Conservation (phyloP, 257 asterid genomes). For the Solanum virginianum region DNA sequence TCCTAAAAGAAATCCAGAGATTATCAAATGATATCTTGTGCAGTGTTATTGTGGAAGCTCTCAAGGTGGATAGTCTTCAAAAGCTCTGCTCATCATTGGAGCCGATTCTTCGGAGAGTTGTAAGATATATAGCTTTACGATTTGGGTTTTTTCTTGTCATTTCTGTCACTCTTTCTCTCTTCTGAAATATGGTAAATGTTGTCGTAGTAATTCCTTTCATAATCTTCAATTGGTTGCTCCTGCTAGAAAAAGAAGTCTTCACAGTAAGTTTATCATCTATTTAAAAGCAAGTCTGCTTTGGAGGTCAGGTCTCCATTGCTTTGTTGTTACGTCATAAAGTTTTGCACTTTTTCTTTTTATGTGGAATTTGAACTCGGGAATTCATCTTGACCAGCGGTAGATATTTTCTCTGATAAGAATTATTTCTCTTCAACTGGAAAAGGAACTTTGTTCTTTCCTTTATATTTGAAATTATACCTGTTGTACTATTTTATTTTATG, state of each 20-base stretch:
- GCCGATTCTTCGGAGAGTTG: slow-evolving; percentile 97
- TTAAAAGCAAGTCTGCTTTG: neutral
- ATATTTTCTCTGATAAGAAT: neutral
- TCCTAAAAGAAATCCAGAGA: neutral
- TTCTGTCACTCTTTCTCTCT: neutral
- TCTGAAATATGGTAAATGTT: neutral
- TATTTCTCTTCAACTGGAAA: neutral
- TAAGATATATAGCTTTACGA: slow-evolving; percentile 20
- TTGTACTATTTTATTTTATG: neutral
- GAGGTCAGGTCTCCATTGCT: neutral
- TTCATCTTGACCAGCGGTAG: neutral
- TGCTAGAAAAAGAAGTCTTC: neutral
- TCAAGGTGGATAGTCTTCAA: slow-evolving; percentile 90
- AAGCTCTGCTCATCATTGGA: slow-evolving; percentile 94
- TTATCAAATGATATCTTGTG: slow-evolving; percentile 5
- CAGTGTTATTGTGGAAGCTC: slow-evolving; percentile 97
- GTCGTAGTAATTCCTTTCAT: neutral
- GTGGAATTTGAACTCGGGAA: neutral
- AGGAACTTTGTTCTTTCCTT: neutral
- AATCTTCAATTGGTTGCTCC: neutral
- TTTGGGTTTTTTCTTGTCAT: neutral
- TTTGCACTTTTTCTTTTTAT: neutral
- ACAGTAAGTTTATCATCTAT: neutral
- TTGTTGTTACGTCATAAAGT: neutral
- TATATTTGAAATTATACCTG: neutral